Conservation (phyloP, 148 eudicot species). For the Salicornia ramosissima region DNA sequence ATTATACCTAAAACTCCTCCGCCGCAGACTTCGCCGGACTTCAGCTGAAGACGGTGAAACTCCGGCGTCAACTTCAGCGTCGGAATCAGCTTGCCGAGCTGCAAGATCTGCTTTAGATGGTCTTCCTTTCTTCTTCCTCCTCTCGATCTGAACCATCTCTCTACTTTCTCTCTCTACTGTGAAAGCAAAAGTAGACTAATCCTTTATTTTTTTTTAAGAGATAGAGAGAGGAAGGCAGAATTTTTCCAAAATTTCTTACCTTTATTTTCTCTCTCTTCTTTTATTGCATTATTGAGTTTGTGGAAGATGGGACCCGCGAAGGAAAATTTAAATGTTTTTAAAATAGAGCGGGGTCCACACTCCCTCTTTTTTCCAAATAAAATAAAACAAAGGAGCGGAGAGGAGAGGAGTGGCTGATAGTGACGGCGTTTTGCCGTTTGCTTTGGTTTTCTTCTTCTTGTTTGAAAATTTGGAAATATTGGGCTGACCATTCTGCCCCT, state of each 20-base stretch:
- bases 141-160: constrained; percentile 67
- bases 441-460: constrained; percentile 8
- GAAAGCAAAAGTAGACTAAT: constrained; percentile 10
- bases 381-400: neutral
- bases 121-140: constrained; percentile 73
- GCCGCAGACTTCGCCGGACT: constrained; percentile 38
- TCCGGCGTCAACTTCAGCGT: constrained; percentile 19
- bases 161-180: constrained; percentile 23
- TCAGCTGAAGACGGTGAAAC: too few species aligned
- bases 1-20: constrained; percentile 50
- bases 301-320: constrained; percentile 9
- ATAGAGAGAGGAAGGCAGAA: constrained; percentile 4
- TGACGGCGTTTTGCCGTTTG: constrained; percentile 36
- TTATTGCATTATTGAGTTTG: constrained; percentile 27
- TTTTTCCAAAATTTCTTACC: constrained; percentile 3
- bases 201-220: neutral
- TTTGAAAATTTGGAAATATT: neutral
- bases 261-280: constrained; percentile 33
- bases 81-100: constrained; percentile 27
- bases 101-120: constrained; percentile 78
- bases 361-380: neutral
- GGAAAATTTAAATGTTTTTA: constrained; percentile 9
- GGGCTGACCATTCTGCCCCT: constrained; percentile 11
- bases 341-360: neutral
- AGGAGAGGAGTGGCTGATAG: constrained; percentile 24